Evolutionary conservation across 768 basidiomycete species (phyloP), one percentile per base, ranked within the genome.

Genomic region (Rhodocollybia butyracea): DNA sequence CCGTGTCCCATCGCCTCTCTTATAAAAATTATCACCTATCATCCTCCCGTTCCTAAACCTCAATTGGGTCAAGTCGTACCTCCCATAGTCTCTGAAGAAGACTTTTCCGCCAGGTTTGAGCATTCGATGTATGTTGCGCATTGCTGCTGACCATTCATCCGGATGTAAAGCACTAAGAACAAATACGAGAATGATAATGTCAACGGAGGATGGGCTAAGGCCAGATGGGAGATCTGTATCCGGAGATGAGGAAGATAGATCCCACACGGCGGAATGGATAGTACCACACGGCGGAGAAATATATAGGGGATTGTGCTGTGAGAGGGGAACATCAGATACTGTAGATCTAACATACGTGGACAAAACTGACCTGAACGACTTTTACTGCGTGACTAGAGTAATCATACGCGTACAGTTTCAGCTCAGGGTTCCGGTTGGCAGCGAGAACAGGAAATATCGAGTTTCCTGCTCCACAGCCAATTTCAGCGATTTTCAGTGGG

Each of bases 381-480:
- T 94, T 86, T 30, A 98, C 80, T 1, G 97, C 97, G 62, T 90
- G 87, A 10, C 78, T 76, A 0, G 96, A 91, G 67, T 94, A 99
- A 70, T 99, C 97, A 62, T 90, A 95, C 0, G 95, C 95, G 34
- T 81, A 79, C 15, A 98, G 72, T 7, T 68, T 67, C 6, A 98
- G 80, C 0, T 81, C 67, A 0, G 91, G 86, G 67, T 99, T 99
- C 62, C 82, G 70, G 65, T 98, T 98, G 30, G 81, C 71, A n/a
- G 83, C 74, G 21, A 97, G 76, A 1, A 99, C 75, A 0, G 97
- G 97, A 64, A 94, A 97, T 1, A 94, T 82, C 5, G 94, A 88
- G 66, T 96, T 97, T n/a, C 97, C 97, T 19, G 93, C 92, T 39
- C 96, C 94, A 66, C 95, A 98, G 22, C 97, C 97, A 26, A 98